Base-by-base conservation (phyloP, 1,139 yeast species). In the Suhomyces taliae region DNA sequence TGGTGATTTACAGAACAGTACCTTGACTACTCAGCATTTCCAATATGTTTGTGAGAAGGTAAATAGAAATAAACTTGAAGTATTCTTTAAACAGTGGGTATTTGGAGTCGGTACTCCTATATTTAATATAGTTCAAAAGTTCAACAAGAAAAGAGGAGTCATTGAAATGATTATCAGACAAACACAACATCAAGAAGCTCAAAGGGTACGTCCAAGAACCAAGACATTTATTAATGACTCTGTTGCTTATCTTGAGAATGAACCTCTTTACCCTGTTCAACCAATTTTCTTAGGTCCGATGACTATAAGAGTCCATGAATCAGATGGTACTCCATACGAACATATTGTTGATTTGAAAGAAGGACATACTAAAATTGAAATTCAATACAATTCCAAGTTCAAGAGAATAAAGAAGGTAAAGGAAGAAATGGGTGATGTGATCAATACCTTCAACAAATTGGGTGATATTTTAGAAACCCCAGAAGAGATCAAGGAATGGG, bases 301-400 rank as follows among this genome's bases (percentile, higher is more conserved):
- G 88, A 95, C 99, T 0, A 88, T 95, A 37, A 76, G 99, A 59
- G 91, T 95, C 38, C 99, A 95, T 62, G 99, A 95, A 64, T 95
- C 97, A 0, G 99, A 95, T 65, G 99, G 99, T n/a, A 90, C 98
- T 0, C 99, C 99, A 0, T 93, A 95, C 60, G 99, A 95, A 61
- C 99, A 95, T 63, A 93, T 95, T 41, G 96, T 95, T 24, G 95
- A 90, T 55, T 73, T 95, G 47, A 89, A 90, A 59, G 98, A 91
- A 48, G 81, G 83, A 2, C 83, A 83, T 54, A 89, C 96, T 0
- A 90, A 89, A 59, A 74, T 95, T 43, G 99, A 95, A 60, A 90
- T 95, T 40, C 98, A 90, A 60, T 93, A 93, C 67, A 93, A 95
- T 62, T 90, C 98, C 11, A 93, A 90, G 64, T 90, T 87, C 49